phyloP scores from a whole-genome alignment of 2,329 filamentous ascomycete species.

The Drechslerella stenobrocha region DNA sequence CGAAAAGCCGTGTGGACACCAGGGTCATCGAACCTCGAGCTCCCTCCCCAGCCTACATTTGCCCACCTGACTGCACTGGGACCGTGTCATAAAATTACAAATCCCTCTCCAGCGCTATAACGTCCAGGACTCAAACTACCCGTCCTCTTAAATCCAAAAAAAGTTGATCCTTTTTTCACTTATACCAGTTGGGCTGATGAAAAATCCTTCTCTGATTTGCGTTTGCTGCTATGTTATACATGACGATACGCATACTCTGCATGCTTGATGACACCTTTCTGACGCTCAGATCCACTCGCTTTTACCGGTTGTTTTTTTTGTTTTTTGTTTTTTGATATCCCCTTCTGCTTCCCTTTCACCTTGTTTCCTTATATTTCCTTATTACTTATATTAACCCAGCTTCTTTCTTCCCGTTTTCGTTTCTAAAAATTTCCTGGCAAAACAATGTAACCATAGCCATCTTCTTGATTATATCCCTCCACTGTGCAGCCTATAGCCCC shows the following conservation, averaged over 20 bases:
- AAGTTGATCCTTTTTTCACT: constrained; percentile 13
- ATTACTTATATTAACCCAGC: constrained; percentile 5
- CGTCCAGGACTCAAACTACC: constrained; percentile 1
- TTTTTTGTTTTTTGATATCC: constrained; percentile 26
- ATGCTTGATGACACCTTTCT: constrained; percentile 5
- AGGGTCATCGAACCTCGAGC: constrained; percentile 4
- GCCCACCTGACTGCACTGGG: background rate
- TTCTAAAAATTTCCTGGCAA: constrained; percentile 6
- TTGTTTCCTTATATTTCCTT: constrained; percentile 14
- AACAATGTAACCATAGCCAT: constrained; percentile 39
- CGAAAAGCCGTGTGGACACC: constrained; percentile 12
- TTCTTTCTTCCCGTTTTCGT: constrained; percentile 5
- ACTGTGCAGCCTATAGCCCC: background rate
- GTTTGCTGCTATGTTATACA: constrained; percentile 6
- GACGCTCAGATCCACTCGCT: constrained; percentile 9
- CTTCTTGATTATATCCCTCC: constrained; percentile 8
- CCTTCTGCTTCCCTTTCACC: constrained; percentile 14
- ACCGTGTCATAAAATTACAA: constrained; percentile 5
- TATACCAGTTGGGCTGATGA: constrained; percentile 29
- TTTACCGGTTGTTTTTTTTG: constrained; percentile 20
- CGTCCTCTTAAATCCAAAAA: constrained; percentile 11
- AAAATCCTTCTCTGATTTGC: background rate
- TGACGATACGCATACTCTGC: constrained; percentile 13
- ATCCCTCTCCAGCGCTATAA: background rate
- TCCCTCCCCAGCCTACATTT: constrained; percentile 1